phyloP scores from a whole-genome alignment of 192 early-diverging fungal species.

The Coemansia sp. region DNA sequence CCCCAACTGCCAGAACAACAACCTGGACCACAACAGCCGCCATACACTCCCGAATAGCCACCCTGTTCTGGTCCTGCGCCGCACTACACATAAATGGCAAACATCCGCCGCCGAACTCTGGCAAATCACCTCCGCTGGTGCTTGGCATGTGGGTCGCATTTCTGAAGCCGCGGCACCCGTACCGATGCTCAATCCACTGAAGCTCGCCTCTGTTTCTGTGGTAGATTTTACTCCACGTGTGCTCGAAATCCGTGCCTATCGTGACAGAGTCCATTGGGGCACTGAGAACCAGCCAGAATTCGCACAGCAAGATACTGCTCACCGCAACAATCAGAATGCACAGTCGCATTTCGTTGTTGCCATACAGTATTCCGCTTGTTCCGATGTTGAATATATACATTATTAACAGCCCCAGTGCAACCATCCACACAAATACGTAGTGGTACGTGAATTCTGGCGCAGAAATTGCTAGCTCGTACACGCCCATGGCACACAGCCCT shows the following conservation, averaged over 20 bases:
- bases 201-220: conserved; percentile 36
- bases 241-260: conserved; percentile 23
- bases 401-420: conserved; percentile 11
- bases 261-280: conserved; percentile 16
- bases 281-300: conserved; percentile 21
- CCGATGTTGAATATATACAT: conserved; percentile 7
- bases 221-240: conserved; percentile 52
- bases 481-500: conserved; percentile 3
- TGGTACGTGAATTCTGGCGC: conserved; percentile 7
- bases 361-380: conserved; percentile 7
- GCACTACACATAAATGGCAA: conserved; percentile 7
- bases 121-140: not conserved
- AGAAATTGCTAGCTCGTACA: not conserved
- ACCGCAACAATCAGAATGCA: conserved; percentile 12
- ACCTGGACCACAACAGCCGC: conserved; percentile 22
- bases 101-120: conserved; percentile 26
- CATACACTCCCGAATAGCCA: conserved; percentile 11
- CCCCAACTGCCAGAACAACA: conserved; percentile 10
- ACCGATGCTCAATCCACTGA: conserved; percentile 49
- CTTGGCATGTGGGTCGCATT: conserved; percentile 38
- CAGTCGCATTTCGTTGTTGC: not conserved
- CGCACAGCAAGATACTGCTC: conserved; percentile 17
- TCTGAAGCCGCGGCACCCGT: conserved; percentile 56
- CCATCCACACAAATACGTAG: not conserved
- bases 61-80: conserved; percentile 2